Base-by-base conservation (phyloP, 306 rosid species). In the Dalbergia oliveri region DNA sequence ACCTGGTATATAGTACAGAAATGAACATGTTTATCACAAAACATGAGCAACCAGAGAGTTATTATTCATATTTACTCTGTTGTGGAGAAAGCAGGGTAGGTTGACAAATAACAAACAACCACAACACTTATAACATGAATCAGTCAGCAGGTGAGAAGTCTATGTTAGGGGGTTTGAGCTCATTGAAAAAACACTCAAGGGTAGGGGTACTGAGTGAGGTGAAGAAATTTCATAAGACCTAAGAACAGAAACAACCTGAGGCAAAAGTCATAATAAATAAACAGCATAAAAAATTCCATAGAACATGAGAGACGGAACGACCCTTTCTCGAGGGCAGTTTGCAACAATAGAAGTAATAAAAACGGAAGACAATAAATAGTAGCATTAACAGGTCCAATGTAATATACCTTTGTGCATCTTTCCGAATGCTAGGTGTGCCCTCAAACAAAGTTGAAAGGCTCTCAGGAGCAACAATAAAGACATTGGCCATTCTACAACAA, bases 391-490 rank as follows among this genome's bases (percentile, higher is more conserved):
- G 62, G 34, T 74, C 47, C 2, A 16, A 67, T 49, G 66, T 70
- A 78, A 44, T 59, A 75, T 90, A 96, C 99, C 93, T 90, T 73
- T 93, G 99, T 0, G 97, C 93, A 78, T 96, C 97, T 90, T 96
- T 96, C 54, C 98, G 97, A 65, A 96, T 96, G 85, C 97, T 93
- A 26, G 99, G 98, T 21, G 97, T 90, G 78, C 99, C 98, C 91
- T 96, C 99, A 61, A 93, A 96, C 76, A 96, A 89, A 78, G 88
- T 83, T 60, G 97, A 73, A 79, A 96, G 99, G 70, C 99, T 96
- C 91, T 96, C 99, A 31, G 98, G 99, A 82, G 99, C 99, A 68
- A 96, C 99, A 73, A 96, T 96, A 66, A 96, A 96, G 87, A 91
- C 98, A 86, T 96, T 93, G 85, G 99, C 99, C 97, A 91, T 80